These are phyloP conservation scores for Rhizopogon sp. DNA, from an alignment of 768 basidiomycete species.

Conservation along the genomic window DNA sequence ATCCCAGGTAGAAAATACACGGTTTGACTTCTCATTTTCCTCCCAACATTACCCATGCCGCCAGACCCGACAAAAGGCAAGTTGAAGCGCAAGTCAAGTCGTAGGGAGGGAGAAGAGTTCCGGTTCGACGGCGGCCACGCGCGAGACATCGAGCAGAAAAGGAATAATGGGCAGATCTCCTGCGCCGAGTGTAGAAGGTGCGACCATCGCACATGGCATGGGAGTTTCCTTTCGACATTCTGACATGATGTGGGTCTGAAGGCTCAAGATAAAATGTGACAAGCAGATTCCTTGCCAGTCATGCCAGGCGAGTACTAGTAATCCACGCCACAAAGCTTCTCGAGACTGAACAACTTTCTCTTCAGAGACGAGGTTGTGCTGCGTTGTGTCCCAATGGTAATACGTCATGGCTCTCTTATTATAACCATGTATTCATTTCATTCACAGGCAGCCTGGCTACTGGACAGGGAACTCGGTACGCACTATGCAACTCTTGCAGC, in stretches of 20 bases:
- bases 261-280: slow-evolving; percentile 80
- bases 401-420: neutral
- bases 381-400: slow-evolving; percentile 68
- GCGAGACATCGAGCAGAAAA: slow-evolving; percentile 69
- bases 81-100: slow-evolving; percentile 43
- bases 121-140: slow-evolving; percentile 49
- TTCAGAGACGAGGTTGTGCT: slow-evolving; percentile 60
- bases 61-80: slow-evolving; percentile 48
- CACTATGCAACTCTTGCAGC: neutral
- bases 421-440: neutral
- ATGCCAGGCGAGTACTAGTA: slow-evolving; percentile 48
- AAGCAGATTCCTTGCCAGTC: slow-evolving; percentile 78
- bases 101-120: slow-evolving; percentile 47
- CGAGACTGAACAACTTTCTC: neutral
- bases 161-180: slow-evolving; percentile 70
- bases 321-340: neutral
- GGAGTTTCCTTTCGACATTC: slow-evolving; percentile 16
- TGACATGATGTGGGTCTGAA: slow-evolving; percentile 25
- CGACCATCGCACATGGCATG: slow-evolving; percentile 44
- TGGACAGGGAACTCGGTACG: slow-evolving; percentile 71
- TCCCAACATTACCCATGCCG: slow-evolving; percentile 38
- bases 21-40: slow-evolving; percentile 6
- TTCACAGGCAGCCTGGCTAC: slow-evolving; percentile 63
- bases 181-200: slow-evolving; percentile 79
- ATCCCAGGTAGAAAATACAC: slow-evolving; percentile 15